phyloP scores from a whole-genome alignment of 2,329 filamentous ascomycete species.

The Corinectria fuckeliana region DNA sequence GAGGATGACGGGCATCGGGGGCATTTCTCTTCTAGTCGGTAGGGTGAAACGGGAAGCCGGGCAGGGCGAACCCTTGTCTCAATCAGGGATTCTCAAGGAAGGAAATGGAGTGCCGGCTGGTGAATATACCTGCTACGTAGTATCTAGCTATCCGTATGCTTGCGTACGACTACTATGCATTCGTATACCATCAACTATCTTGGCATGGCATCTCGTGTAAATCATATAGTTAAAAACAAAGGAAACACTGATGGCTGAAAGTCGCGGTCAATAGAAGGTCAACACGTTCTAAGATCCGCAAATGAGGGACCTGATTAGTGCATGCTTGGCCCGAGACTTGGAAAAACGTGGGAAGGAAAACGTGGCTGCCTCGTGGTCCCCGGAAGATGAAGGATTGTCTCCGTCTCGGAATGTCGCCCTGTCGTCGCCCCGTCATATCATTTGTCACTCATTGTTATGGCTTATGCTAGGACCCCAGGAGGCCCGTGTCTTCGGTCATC shows the following conservation, averaged over 20 bases:
- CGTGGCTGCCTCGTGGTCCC: conserved; percentile 22
- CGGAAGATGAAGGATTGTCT: conserved; percentile 18
- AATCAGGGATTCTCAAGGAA: neutral
- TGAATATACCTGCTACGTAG: neutral
- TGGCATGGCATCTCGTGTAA: neutral
- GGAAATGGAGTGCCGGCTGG: neutral
- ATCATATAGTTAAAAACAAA: neutral
- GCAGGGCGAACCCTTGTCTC: conserved; percentile 3
- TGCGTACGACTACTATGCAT: neutral
- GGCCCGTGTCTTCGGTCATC: conserved; percentile 2
- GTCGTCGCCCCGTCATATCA: neutral
- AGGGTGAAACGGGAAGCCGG: conserved; percentile 4
- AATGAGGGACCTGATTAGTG: neutral
- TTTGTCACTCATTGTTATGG: neutral
- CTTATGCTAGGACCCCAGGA: neutral
- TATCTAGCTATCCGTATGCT: neutral
- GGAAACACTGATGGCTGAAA: neutral
- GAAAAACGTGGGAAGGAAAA: conserved; percentile 17
- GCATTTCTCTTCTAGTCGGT: conserved; percentile 2
- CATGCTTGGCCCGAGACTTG: conserved; percentile 1
- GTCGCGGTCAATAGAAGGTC: neutral
- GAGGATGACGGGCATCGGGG: conserved; percentile 15
- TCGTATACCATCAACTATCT: neutral
- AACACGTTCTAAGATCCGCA: conserved; percentile 3
- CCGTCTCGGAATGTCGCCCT: conserved; percentile 2